Base-by-base conservation (phyloP, 192 early-diverging fungal species). In the Fimicolochytrium jonesii region DNA sequence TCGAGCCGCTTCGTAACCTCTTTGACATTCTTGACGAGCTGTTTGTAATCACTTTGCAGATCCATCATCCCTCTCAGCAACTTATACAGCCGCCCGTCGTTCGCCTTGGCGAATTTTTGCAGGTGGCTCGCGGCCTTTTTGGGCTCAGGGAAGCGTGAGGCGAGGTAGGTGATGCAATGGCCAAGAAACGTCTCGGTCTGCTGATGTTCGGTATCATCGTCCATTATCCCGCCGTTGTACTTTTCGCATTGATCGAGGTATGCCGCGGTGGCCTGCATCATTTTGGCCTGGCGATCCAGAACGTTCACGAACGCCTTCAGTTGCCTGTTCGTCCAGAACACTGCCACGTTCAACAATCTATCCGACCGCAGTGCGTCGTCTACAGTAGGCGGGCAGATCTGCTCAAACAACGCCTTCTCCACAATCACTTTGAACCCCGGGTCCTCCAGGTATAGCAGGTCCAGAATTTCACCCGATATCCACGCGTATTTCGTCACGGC, bases 401-500 rank as follows among this genome's bases (percentile, higher is more conserved):
- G 71, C 30, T 88, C 76, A 33, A 70, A 64, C 4, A 92, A 51
- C 0, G 74, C 80, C 42, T 76, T 78, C 53, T 91, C 89, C 10
- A 92, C 74, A 18, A 65, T 23, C 4, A 77, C 45, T 23, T 73
- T 84, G 4, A 86, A 74, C n/a, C 93, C 90, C 3, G 76, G 62
- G 44, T 95, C 93, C 59, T 91, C 89, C 22, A 92, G 72, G 66
- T 93, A 98, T 17, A 93, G 66, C n/a, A 88, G 73, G 48, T 91
- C 86, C 20, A 96, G 65, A n/a, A 98, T 68, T 23, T 71, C 79
- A 18, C 84, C 79, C 2, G 93, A 92, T 64, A 98, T 94, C 83
- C 89, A 88, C 10, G 77, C 82, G 77, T 92, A 89, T 43, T 88
- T 88, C 20, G 72, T 77, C 25, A 76, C 69, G 2, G 82, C 76